Percentiles rank a stretch among this genome's conserved stretches.
Conservation (phyloP, 306 rosid genomes). For the Mucuna pruriens region DNA sequence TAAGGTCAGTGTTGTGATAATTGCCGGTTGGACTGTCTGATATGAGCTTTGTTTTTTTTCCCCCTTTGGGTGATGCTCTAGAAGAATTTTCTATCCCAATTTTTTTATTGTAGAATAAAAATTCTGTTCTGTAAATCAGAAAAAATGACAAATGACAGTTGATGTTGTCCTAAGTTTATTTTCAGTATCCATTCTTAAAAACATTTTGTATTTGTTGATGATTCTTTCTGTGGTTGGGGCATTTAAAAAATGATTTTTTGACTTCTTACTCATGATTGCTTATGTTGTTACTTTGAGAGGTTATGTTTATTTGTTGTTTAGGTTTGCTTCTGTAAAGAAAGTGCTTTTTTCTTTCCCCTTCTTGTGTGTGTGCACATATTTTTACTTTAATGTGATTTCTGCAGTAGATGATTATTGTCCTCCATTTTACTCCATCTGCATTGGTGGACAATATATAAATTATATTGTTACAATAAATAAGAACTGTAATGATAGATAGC, state of each 20-base stretch:
- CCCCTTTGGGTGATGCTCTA: constrained; percentile 41
- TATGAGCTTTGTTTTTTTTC: constrained; percentile 47
- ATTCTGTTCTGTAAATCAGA: constrained; percentile 19
- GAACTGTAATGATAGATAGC: not conserved
- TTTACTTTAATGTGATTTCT: constrained; percentile 16
- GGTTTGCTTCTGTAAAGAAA: constrained; percentile 24
- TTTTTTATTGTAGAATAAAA: constrained; percentile 22
- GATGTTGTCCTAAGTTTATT: constrained; percentile 31
- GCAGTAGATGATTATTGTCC: constrained; percentile 17
- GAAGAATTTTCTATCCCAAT: constrained; percentile 27
- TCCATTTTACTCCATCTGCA: constrained; percentile 25
- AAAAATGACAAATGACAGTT: constrained; percentile 23
- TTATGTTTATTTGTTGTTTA: constrained; percentile 9
- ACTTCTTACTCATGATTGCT: constrained; percentile 23
- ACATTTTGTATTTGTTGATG: not conserved
- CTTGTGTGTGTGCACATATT: constrained; percentile 30
- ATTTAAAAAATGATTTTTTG: not conserved
- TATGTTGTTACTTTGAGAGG: constrained; percentile 11
- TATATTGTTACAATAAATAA: constrained; percentile 32
- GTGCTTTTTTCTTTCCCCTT: constrained; percentile 11
- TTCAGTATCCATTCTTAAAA: constrained; percentile 10
- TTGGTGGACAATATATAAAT: constrained; percentile 26
- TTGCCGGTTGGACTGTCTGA: constrained; percentile 55
- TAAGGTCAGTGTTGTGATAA: constrained; percentile 62
- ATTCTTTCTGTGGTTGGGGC: constrained; percentile 27